Evolutionary conservation across 2,329 filamentous ascomycete species (phyloP).

Genomic region (Aureobasidium sp.): DNA sequence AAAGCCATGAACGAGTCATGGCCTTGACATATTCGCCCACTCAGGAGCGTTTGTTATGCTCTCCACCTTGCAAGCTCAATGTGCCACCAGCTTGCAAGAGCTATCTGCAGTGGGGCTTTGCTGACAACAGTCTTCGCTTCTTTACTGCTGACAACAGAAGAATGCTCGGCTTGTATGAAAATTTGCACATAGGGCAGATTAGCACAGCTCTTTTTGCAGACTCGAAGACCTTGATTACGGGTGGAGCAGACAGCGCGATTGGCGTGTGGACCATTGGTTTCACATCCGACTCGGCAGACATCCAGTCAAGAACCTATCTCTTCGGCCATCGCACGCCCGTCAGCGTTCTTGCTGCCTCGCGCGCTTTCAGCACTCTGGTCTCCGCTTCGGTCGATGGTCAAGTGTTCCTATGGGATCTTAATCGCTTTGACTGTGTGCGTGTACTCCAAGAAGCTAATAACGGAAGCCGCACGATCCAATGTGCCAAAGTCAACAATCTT

Average conservation of each 20-base stretch:
- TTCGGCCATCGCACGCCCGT: conserved; percentile 88
- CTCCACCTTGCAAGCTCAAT: conserved; percentile 77
- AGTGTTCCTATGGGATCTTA: conserved; percentile 89
- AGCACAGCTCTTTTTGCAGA: conserved; percentile 80
- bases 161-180: conserved; percentile 77
- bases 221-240: conserved; percentile 83
- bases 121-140: conserved; percentile 87
- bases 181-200: conserved; percentile 85
- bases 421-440: conserved; percentile 72
- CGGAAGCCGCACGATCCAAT: conserved; percentile 54
- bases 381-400: conserved; percentile 77
- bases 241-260: conserved; percentile 85
- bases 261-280: conserved; percentile 69
- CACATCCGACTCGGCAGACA: conserved; percentile 63
- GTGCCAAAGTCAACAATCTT: conserved; percentile 80
- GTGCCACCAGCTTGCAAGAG: conserved; percentile 75
- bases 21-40: conserved; percentile 73
- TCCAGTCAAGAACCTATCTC: conserved; percentile 70
- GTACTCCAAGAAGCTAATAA: conserved; percentile 46
- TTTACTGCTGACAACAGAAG: conserved; percentile 78
- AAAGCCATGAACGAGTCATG: conserved; percentile 70
- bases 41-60: conserved; percentile 74
- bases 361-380: conserved; percentile 80
- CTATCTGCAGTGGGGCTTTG: conserved; percentile 93
- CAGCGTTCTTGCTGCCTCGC: conserved; percentile 73